These are phyloP conservation scores for Cladobotryum mycophilum DNA, from an alignment of 2,329 filamentous ascomycete genomes.

Conservation along the genomic window DNA sequence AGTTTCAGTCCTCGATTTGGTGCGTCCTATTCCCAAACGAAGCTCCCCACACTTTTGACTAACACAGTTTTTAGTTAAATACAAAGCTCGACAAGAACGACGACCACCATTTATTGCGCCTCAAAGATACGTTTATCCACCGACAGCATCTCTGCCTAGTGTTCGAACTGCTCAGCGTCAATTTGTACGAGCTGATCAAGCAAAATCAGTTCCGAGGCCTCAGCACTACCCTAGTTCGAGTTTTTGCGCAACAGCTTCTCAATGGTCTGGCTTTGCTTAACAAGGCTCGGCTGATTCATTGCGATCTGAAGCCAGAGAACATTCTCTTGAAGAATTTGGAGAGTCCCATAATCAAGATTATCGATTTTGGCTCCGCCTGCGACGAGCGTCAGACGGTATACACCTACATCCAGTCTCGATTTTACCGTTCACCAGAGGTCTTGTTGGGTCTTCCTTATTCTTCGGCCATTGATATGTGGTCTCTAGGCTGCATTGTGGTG, in stretches of 20 bases:
- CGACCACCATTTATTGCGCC: conserved; percentile 86
- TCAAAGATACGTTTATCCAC: conserved; percentile 98
- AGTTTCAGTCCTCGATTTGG: conserved; percentile 91
- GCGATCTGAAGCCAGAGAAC: conserved; percentile 96
- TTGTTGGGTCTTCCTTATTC: conserved; percentile 94
- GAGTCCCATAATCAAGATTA: conserved; percentile 99
- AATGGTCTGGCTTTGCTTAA: conserved; percentile 89
- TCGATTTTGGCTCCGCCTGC: conserved; percentile 97
- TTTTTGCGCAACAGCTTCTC: conserved; percentile 93
- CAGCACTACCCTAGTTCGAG: conserved; percentile 91
- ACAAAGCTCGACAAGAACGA: conserved; percentile 99
- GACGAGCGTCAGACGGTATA: conserved; percentile 98
- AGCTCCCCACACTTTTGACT: background rate
- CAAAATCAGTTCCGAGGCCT: conserved; percentile 98
- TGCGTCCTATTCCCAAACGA: conserved; percentile 35
- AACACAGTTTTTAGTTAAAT: conserved; percentile 41
- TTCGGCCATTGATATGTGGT: conserved; percentile 99
- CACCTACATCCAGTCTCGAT: conserved; percentile 97
- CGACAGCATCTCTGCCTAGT: conserved; percentile 93
- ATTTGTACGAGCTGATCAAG: conserved; percentile 97
- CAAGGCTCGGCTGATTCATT: conserved; percentile 95
- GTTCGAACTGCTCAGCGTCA: conserved; percentile 94
- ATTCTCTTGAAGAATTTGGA: conserved; percentile 97
- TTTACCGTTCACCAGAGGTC: conserved; percentile 96
- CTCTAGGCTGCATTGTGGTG: conserved; percentile 93